A percentile compares a stretch with the other conserved stretches of the same genome.
Conservation (phyloP, 139 green algal species). For the Chlorella ohadii region DNA sequence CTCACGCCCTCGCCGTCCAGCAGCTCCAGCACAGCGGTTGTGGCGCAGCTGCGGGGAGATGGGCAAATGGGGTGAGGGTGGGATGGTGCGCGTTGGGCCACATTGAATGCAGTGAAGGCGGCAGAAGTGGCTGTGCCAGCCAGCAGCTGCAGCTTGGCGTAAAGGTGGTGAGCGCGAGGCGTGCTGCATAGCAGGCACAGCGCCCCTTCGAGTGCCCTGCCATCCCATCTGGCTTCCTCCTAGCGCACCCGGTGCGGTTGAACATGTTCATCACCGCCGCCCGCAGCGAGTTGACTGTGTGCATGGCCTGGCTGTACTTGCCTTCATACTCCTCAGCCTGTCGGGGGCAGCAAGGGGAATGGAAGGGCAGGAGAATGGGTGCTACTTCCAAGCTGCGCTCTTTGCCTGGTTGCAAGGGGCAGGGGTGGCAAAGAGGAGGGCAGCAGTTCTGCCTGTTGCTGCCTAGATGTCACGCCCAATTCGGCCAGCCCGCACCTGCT, state of each 20-base stretch:
- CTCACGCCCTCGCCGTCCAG: conserved; percentile 70
- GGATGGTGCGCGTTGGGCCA: background rate
- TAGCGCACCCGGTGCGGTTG: conserved; percentile 38
- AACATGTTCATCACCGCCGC: conserved; percentile 70
- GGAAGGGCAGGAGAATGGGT: too few species aligned
- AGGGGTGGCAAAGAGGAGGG: too few species aligned
- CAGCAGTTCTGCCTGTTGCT: too few species aligned
- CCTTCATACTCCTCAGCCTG: conserved; percentile 47
- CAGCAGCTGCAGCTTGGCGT: background rate
- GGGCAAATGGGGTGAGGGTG: background rate
- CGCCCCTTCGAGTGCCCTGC: background rate
- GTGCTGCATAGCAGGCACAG: background rate
- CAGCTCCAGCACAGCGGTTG: conserved; percentile 66
- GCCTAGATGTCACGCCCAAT: too few species aligned
- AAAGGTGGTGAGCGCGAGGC: too few species aligned
- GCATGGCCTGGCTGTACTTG: conserved; percentile 45
- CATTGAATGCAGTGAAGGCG: background rate
- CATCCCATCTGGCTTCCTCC: background rate
- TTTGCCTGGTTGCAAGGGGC: too few species aligned
- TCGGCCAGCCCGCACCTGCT: conserved; percentile 2
- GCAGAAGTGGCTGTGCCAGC: background rate
- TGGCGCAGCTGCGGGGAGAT: conserved; percentile 69
- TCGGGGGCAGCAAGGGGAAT: too few species aligned
- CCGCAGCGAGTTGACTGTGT: conserved; percentile 47
- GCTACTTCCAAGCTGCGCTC: too few species aligned